phyloP scores from a whole-genome alignment of 2,329 filamentous ascomycete genomes.

The Ophiostoma pallidulum region DNA sequence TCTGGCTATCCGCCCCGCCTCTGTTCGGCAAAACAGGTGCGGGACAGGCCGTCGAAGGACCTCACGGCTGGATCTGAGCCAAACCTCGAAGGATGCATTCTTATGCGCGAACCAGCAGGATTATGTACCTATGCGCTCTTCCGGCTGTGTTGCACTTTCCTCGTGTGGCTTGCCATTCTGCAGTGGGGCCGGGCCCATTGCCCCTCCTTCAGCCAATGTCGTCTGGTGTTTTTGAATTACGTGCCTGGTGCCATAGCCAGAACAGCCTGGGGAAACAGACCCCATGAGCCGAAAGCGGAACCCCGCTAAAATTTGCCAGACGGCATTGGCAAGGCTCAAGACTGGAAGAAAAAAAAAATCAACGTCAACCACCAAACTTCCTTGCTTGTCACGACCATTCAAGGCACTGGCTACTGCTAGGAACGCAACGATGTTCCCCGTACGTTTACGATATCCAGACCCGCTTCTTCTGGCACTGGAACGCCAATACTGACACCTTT shows the following conservation, averaged over 20 bases:
- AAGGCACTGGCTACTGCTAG: neutral
- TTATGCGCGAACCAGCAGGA: too few relatives aligned
- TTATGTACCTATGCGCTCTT: neutral
- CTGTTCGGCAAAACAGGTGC: too few relatives aligned
- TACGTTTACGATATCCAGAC: neutral
- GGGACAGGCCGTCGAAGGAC: neutral
- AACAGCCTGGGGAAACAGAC: slow-evolving; percentile 1
- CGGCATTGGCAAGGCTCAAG: neutral
- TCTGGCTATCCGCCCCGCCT: too few relatives aligned
- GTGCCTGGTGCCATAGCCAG: neutral
- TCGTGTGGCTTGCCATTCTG: neutral
- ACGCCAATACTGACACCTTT: neutral
- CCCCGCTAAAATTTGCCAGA: slow-evolving; percentile 7
- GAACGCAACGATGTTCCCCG: slow-evolving; percentile 3
- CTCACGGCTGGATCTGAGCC: too few relatives aligned
- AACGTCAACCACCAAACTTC: neutral
- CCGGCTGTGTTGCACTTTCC: neutral
- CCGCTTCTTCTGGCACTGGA: neutral
- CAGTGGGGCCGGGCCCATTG: neutral
- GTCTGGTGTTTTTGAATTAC: slow-evolving; percentile 4
- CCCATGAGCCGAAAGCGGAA: slow-evolving; percentile 13
- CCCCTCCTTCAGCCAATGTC: slow-evolving; percentile 1
- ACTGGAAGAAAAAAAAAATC: slow-evolving; percentile 1
- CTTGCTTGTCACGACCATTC: neutral
- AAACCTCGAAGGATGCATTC: too few relatives aligned